These are phyloP conservation scores for Colletotrichum lentis DNA, from an alignment of 2,329 filamentous ascomycete species.

Conservation along the genomic window DNA sequence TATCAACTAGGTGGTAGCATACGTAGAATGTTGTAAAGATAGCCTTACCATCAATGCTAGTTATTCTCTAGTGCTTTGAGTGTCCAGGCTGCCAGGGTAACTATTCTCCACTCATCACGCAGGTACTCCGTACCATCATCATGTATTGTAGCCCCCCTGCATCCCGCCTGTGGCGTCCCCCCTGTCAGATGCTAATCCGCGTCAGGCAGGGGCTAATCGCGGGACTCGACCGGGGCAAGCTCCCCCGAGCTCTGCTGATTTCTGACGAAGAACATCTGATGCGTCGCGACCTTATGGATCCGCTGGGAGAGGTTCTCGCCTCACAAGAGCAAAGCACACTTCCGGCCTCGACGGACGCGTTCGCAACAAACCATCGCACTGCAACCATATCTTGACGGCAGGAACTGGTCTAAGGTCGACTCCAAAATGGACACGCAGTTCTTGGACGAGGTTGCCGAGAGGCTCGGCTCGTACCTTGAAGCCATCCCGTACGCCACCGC, in stretches of 20 bases:
- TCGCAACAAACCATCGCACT: background rate
- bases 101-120: background rate
- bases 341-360: background rate
- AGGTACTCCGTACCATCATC: constrained; percentile 27
- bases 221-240: constrained; percentile 29
- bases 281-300: constrained; percentile 6
- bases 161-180: background rate
- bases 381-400: background rate
- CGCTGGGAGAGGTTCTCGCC: constrained; percentile 1
- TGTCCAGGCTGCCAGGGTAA: background rate
- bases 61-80: too few species aligned
- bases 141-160: constrained; percentile 10
- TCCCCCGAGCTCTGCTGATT: constrained; percentile 35
- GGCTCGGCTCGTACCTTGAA: constrained; percentile 20
- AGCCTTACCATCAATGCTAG: too few species aligned
- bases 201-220: background rate
- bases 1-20: too few species aligned
- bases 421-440: constrained; percentile 27
- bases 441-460: constrained; percentile 25
- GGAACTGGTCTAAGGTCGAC: background rate
- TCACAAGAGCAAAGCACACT: background rate
- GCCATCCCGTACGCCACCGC: constrained; percentile 30
- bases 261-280: constrained; percentile 29
- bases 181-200: background rate
- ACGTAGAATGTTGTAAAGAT: too few species aligned